These are phyloP conservation scores for Cudoniella acicularis DNA, from an alignment of 495 filamentous ascomycete species.

Conservation along the genomic window DNA sequence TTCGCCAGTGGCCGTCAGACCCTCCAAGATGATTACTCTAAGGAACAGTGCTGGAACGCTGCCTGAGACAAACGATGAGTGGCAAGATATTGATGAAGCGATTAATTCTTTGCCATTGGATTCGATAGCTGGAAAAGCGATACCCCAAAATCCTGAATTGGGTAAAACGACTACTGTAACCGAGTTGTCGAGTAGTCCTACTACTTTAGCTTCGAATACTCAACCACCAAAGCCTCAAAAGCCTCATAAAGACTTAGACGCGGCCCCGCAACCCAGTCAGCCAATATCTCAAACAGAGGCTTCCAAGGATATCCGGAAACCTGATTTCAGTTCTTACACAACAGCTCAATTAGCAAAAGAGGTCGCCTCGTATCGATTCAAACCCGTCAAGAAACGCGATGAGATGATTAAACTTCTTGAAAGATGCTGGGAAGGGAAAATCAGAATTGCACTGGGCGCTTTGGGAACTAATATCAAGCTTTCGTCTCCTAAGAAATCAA, in stretches of 20 bases:
- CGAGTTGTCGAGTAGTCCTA: too few relatives aligned
- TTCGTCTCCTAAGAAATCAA: not conserved
- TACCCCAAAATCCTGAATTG: too few relatives aligned
- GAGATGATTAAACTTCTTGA: slow-evolving; percentile 70
- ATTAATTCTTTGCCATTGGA: slow-evolving; percentile 19
- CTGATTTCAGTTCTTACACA: slow-evolving; percentile 61
- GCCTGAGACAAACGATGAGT: slow-evolving; percentile 9
- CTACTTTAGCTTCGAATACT: too few relatives aligned
- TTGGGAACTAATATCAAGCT: slow-evolving; percentile 14
- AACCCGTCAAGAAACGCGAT: slow-evolving; percentile 63
- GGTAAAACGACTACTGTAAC: not conserved
- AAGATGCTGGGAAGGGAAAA: slow-evolving; percentile 64
- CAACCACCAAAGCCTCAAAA: too few relatives aligned
- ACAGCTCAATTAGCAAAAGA: slow-evolving; percentile 60
- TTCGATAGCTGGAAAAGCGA: too few relatives aligned
- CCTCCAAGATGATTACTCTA: not conserved
- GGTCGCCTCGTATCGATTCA: slow-evolving; percentile 67
- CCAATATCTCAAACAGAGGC: not conserved
- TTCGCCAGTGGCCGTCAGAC: slow-evolving; percentile 27
- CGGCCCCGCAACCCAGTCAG: not conserved
- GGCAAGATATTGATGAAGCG: slow-evolving; percentile 38
- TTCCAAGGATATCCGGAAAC: slow-evolving; percentile 30
- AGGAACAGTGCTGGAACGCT: not conserved
- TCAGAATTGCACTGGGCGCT: slow-evolving; percentile 17
- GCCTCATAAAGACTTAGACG: too few relatives aligned